These are phyloP conservation scores for Sclerotinia nivalis DNA, from an alignment of 2,329 filamentous ascomycete genomes.

Conservation along the genomic window DNA sequence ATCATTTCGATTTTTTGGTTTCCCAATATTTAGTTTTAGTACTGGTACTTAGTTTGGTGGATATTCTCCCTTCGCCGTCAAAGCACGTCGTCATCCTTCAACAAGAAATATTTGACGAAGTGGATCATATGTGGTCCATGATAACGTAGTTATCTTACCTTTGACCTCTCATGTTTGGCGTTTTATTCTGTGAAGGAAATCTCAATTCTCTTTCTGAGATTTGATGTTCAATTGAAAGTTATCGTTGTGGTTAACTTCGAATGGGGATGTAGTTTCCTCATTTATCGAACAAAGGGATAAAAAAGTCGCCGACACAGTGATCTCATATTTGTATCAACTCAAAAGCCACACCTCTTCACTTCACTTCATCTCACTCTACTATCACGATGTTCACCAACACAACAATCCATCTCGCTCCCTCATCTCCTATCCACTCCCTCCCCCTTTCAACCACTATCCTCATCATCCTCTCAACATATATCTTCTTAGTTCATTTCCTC, in stretches of 20 bases:
- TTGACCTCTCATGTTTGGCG: not conserved
- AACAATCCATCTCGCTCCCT: not conserved
- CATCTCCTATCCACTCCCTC: not conserved
- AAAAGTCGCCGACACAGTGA: not conserved
- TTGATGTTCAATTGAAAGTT: not conserved
- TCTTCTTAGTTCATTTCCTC: slow-evolving; percentile 34
- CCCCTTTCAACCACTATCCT: not conserved
- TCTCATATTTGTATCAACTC: not conserved
- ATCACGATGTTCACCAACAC: slow-evolving; percentile 2
- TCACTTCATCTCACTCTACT: not conserved
- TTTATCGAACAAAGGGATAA: not conserved
- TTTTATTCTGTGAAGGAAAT: too few relatives aligned
- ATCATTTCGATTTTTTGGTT: not conserved
- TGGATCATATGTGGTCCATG: not conserved
- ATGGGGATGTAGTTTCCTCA: not conserved
- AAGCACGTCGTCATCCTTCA: not conserved
- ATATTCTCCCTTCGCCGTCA: not conserved
- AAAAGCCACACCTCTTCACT: not conserved
- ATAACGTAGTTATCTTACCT: not conserved
- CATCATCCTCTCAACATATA: slow-evolving; percentile 5
- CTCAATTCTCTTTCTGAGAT: not conserved
- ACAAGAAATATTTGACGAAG: not conserved
- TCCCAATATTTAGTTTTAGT: too few relatives aligned
- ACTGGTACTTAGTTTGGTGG: not conserved
- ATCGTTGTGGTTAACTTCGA: not conserved